Conservation (phyloP, 768 basidiomycete species). For the Hygrophoropsis aurantiaca region DNA sequence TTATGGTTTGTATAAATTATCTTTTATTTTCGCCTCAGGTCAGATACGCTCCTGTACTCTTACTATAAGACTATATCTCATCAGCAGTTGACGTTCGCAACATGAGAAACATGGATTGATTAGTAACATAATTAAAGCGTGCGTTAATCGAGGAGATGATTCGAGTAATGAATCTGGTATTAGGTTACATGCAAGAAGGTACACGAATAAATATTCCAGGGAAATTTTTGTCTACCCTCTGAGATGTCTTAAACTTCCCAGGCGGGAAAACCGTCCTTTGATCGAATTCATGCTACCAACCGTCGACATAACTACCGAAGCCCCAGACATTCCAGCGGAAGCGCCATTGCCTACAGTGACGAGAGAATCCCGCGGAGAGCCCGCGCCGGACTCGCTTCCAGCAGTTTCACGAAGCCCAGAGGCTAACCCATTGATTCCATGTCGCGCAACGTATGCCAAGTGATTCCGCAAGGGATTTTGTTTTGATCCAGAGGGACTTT, state of each 20-base stretch:
- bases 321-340: slow-evolving; percentile 44
- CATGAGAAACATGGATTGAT: too few relatives aligned
- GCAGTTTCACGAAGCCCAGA: slow-evolving; percentile 67
- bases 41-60: too few relatives aligned
- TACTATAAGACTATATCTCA: too few relatives aligned
- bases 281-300: slow-evolving; percentile 66
- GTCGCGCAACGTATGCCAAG: slow-evolving; percentile 76
- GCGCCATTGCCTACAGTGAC: slow-evolving; percentile 64
- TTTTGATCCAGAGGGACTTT: slow-evolving; percentile 33
- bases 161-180: too few relatives aligned
- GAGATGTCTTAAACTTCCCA: slow-evolving; percentile 70
- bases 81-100: too few relatives aligned
- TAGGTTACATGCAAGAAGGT: too few relatives aligned
- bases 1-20: too few relatives aligned
- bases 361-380: slow-evolving; percentile 73
- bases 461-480: slow-evolving; percentile 80
- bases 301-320: slow-evolving; percentile 63
- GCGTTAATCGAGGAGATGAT: too few relatives aligned
- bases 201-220: too few relatives aligned
- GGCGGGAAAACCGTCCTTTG: slow-evolving; percentile 72
- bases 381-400: slow-evolving; percentile 39
- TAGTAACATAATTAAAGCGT: too few relatives aligned
- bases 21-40: not conserved
- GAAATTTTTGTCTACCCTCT: slow-evolving; percentile 19
- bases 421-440: slow-evolving; percentile 80